Evolutionary conservation across 2,329 filamentous ascomycete species (phyloP).

Genomic region (Verticillium dahliae): DNA sequence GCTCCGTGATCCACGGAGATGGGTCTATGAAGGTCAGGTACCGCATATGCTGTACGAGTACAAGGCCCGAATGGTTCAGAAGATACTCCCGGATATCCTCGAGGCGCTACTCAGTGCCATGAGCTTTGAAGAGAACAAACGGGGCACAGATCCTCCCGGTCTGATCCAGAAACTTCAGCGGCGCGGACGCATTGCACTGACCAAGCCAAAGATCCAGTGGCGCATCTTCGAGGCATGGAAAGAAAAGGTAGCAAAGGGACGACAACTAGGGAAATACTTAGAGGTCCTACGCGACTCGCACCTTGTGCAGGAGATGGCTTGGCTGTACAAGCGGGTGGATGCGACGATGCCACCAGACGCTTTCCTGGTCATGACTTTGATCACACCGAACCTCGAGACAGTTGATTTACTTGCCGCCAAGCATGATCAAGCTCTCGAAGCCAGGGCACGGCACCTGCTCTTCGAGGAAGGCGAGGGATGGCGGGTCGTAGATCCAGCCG

Average conservation of each 20-base stretch:
- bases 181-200: not conserved
- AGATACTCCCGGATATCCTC: slow-evolving; percentile 8
- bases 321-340: not conserved
- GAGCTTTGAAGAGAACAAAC: not conserved
- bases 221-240: not conserved
- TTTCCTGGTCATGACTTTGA: not conserved
- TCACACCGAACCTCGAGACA: not conserved
- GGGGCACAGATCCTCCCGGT: not conserved
- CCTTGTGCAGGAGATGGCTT: not conserved
- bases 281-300: not conserved
- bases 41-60: slow-evolving; percentile 8
- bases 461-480: not conserved
- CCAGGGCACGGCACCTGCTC: not conserved
- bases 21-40: not conserved
- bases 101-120: not conserved
- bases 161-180: not conserved
- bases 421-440: not conserved
- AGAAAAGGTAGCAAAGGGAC: not conserved
- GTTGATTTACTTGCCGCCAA: not conserved
- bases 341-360: not conserved
- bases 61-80: slow-evolving; percentile 7
- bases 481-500: not conserved
- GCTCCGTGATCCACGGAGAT: not conserved
- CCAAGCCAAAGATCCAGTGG: not conserved
- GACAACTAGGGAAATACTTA: not conserved